Base-by-base conservation (phyloP, 345 rosid species). In the Diplotaxis tenuifolia region DNA sequence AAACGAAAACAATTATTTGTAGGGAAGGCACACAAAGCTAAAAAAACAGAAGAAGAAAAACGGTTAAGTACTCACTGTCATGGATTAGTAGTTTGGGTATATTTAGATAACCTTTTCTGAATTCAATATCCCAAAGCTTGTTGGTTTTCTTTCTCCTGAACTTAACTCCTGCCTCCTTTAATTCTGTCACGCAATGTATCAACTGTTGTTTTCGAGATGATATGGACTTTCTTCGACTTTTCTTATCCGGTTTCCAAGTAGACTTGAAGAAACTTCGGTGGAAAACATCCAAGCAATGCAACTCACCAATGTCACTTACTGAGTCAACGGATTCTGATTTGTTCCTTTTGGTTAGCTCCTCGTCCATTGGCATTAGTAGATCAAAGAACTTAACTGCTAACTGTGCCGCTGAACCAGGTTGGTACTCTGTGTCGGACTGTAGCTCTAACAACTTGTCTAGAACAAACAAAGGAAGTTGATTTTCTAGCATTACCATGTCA, bases 401-500 rank as follows among this genome's bases (percentile, higher is more conserved):
- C 60, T 75, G 76, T 1, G 94, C 86, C 3, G 86, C 93, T 22
- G 79, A 60, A 15, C 98, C 96, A 70, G 82, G 84, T 78, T 79
- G 87, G 58, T 82, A 79, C 6, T 83, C 84, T 54, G 78, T 52
- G 19, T 84, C 87, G 0, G 85, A 71, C 79, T 91, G 90, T 60
- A 91, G 79, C 25, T 91, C 96, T 25, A 93, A 62, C 9, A 93
- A 78, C 62, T 78, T 78, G 72, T 93, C 87, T 9, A 89, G 88
- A 25, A 87, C 67, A n/a, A 88, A 93, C 10, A 93, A 80, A 2
- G 98, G 97, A 78, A 89, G 78, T 80, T 89, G 97, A 31, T 91
- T 93, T 79, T 91, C 97, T 6, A 93, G 70, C 96, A 93, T 91
- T 70, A 87, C 83, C 97, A 91, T 93, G 75, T 93, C 98, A 36